These are phyloP conservation scores for Posidonia oceanica DNA, from an alignment of 116 monocot species.

Conservation along the genomic window DNA sequence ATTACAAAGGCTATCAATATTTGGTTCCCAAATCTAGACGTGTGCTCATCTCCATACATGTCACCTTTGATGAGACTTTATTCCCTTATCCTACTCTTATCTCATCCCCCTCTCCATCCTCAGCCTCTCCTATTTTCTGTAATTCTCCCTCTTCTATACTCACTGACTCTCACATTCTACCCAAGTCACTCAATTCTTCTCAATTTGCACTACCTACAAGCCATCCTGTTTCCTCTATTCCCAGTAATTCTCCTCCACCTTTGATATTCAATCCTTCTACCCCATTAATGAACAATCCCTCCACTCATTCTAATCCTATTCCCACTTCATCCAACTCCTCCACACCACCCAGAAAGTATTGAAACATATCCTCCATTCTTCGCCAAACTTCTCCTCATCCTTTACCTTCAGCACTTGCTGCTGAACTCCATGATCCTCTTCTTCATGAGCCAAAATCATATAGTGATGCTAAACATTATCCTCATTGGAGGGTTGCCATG, in stretches of 20 bases:
- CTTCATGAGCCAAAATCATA: background rate
- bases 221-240: background rate
- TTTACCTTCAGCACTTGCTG: background rate
- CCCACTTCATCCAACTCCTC: background rate
- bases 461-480: background rate
- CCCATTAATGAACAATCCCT: background rate
- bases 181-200: background rate
- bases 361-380: background rate
- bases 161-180: background rate
- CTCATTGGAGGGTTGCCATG: background rate
- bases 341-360: background rate
- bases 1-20: background rate
- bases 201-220: fast-evolving
- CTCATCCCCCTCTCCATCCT: fast-evolving
- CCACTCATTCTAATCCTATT: background rate
- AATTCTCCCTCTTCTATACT: background rate
- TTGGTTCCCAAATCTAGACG: background rate
- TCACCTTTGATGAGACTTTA: background rate
- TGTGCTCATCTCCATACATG: background rate
- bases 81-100: background rate
- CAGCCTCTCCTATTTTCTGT: fast-evolving
- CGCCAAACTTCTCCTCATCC: no score
- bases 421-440: fast-evolving
- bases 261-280: background rate
- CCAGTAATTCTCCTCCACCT: fast-evolving